A percentile compares a stretch with the other conserved stretches of the same genome.
These are phyloP conservation scores for Podospora appendiculata DNA, from an alignment of 495 filamentous ascomycete genomes.

Conservation along the genomic window DNA sequence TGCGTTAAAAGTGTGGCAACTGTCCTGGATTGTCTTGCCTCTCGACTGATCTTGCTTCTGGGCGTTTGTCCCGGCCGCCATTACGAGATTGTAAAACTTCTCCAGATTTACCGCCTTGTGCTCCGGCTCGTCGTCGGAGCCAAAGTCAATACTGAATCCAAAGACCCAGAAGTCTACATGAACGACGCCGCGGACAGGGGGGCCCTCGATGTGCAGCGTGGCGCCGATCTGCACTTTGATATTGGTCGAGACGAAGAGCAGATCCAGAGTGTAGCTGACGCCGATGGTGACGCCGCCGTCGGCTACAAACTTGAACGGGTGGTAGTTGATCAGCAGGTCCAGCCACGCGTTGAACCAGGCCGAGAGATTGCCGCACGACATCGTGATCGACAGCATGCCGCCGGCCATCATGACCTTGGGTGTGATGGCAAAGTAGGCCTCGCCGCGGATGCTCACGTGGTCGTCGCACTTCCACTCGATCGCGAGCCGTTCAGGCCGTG, in stretches of 20 bases:
- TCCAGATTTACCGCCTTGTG: not conserved
- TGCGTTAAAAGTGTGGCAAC: too few species aligned
- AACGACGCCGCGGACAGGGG: conserved; percentile 28
- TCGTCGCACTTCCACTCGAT: conserved; percentile 30
- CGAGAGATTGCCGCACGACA: conserved; percentile 21
- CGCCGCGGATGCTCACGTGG: conserved; percentile 29
- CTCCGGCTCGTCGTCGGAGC: conserved; percentile 1
- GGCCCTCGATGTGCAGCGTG: conserved; percentile 26
- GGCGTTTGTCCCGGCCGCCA: too few species aligned
- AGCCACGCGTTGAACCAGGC: conserved; percentile 36
- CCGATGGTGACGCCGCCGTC: conserved; percentile 29
- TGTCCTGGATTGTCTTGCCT: too few species aligned
- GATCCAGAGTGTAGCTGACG: conserved; percentile 26
- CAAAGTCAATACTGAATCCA: conserved; percentile 36
- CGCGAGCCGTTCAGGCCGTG: conserved; percentile 32
- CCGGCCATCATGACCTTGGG: conserved; percentile 44
- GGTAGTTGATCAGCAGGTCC: conserved; percentile 42
- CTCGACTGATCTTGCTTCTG: too few species aligned
- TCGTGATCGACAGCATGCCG: conserved; percentile 20
- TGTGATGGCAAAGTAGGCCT: conserved; percentile 46
- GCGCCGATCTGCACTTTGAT: conserved; percentile 27
- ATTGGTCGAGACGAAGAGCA: conserved; percentile 24
- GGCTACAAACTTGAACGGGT: conserved; percentile 36
- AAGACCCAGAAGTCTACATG: conserved; percentile 38
- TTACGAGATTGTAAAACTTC: too few species aligned